Evolutionary conservation across 2,329 filamentous ascomycete species (phyloP).

Genomic region (Paracoccidioides brasiliensis): DNA sequence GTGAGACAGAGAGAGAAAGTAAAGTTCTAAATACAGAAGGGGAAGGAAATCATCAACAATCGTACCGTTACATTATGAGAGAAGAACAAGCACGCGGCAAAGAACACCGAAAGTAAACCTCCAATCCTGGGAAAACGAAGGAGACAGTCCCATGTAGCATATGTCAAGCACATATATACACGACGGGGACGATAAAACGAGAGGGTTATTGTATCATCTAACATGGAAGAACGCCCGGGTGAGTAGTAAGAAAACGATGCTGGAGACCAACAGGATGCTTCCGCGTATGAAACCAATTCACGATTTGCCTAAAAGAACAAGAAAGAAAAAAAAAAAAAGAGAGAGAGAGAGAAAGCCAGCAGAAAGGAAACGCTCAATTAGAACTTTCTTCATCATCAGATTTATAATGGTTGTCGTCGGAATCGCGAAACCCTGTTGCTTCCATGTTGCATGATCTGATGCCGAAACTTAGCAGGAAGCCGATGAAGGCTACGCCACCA

Average conservation of each 20-base stretch:
- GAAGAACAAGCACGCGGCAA: background rate
- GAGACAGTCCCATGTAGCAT: too few relatives aligned
- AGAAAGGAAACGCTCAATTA: background rate
- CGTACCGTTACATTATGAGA: background rate
- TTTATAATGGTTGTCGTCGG: constrained; percentile 29
- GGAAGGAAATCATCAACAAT: background rate
- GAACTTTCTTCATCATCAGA: constrained; percentile 34
- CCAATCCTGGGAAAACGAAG: background rate
- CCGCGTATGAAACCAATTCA: too few relatives aligned
- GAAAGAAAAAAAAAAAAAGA: background rate
- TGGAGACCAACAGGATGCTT: too few relatives aligned
- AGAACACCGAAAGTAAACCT: background rate
- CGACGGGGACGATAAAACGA: too few relatives aligned
- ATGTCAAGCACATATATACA: too few relatives aligned
- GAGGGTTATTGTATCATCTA: too few relatives aligned
- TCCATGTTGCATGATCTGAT: constrained; percentile 54
- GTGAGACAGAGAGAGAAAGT: background rate
- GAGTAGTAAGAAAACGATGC: too few relatives aligned
- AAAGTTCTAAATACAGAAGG: background rate
- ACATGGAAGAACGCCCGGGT: too few relatives aligned
- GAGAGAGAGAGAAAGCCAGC: background rate
- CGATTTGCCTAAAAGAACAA: background rate
- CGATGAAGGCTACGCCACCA: constrained; percentile 65
- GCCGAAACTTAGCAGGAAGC: constrained; percentile 66
- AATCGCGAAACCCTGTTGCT: constrained; percentile 41